Base-by-base conservation (phyloP, 441 rosid species). In the Corymbia calophylla region DNA sequence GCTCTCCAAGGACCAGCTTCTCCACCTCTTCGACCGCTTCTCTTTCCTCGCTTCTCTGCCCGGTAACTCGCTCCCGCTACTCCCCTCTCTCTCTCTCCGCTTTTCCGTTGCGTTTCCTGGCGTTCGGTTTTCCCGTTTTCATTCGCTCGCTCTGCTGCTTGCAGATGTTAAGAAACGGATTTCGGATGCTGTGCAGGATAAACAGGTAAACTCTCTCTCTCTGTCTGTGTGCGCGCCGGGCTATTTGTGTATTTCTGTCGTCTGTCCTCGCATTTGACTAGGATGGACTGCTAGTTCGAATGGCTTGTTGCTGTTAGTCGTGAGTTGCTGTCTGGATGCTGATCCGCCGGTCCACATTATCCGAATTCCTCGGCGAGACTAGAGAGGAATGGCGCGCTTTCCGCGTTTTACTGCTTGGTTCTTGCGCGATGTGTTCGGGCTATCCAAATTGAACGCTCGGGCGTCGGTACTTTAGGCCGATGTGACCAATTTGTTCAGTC, bases 121-220 rank as follows among this genome's bases (percentile, higher is more conserved):
- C 21, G 84, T 73, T 39, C 84, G 49, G 49, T 12, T 44, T 77
- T 39, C n/a, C 51, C 27, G 54, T 87, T 29, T 32, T 48, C 27
- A 39, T 31, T 31, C 51, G 62, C 27, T 87, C 15, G 39, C 23
- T 51, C n/a, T 27, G 66, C 31, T 31, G 18, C 47, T 39, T 25
- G 87, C 90, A 96, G 99, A 95, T 93, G 96, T 97, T 87, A 97
- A 97, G 95, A 92, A 93, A 93, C 94, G 97, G 93, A 93, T 97
- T 87, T 94, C 94, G 7, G 99, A 97, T n/a, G 98, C 97, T 49
- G 98, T 95, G 85, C 93, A 93, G 27, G 98, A 96, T 58, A 94
- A 96, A 88, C 98, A 96, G 95, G 99, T 93, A 87, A 91, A 16
- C 47, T 86, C 44, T 35, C 29, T 60, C 21, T 68, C 8, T 53